A percentile compares a stretch with the other conserved stretches of the same genome.
Evolutionary conservation across 31 red algal genomes (phyloP).

Genomic region (Bonnemaisonia californica): DNA sequence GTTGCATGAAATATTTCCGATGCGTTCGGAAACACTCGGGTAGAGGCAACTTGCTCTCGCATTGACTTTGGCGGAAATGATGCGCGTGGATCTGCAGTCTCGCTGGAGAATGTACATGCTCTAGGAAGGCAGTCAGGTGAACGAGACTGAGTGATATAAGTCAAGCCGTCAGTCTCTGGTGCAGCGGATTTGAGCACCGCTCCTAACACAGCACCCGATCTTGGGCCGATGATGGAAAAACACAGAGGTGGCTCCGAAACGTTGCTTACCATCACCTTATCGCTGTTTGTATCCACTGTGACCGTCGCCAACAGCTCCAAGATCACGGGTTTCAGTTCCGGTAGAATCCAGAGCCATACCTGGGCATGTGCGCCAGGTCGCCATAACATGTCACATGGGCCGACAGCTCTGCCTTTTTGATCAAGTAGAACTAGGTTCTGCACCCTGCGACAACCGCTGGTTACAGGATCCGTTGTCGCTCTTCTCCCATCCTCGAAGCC

Average conservation of each 20-base stretch:
- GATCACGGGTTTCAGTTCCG: neutral
- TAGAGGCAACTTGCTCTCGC: neutral
- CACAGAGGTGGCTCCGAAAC: neutral
- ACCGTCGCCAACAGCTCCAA: neutral
- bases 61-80: conserved; percentile 36
- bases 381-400: conserved; percentile 20
- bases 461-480: conserved; percentile 9
- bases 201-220: conserved; percentile 20
- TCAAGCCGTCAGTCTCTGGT: neutral
- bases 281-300: neutral
- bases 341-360: conserved; percentile 39
- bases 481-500: conserved; percentile 10
- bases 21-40: neutral
- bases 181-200: conserved; percentile 5
- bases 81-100: conserved; percentile 22
- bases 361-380: conserved; percentile 3
- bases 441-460: neutral
- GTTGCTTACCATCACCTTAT: neutral
- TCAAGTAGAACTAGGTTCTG: neutral
- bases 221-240: conserved; percentile 27
- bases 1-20: conserved; percentile 1
- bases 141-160: neutral
- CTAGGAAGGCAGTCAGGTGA: conserved; percentile 10
- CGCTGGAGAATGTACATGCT: conserved; percentile 1
- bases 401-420: neutral